A percentile compares a stretch with the other conserved stretches of the same genome.
Conservation (phyloP, 2,329 filamentous ascomycete species). For the Penicillium sp. region DNA sequence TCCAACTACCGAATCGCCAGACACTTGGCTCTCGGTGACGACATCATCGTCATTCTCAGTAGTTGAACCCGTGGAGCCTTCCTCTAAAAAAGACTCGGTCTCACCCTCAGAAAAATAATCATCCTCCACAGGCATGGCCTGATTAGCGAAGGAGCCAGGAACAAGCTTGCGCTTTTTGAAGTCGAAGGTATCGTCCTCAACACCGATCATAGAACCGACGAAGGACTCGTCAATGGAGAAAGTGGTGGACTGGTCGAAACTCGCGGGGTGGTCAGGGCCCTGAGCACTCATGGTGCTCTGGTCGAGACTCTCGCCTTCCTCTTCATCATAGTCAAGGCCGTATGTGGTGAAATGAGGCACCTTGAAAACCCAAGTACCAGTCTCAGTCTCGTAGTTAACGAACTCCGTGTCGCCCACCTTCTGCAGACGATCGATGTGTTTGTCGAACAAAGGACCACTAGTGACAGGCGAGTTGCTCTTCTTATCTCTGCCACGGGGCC, state of each 20-base stretch:
- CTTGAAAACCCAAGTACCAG: constrained; percentile 83
- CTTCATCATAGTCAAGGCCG: constrained; percentile 74
- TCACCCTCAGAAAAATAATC: constrained; percentile 40
- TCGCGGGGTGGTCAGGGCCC: constrained; percentile 49
- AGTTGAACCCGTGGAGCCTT: constrained; percentile 80
- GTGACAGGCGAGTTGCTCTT: constrained; percentile 56
- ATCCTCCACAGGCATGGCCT: constrained; percentile 55
- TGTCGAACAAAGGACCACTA: constrained; percentile 66
- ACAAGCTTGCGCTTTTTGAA: constrained; percentile 56
- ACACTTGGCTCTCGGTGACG: constrained; percentile 51
- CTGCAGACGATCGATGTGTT: constrained; percentile 77
- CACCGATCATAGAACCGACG: constrained; percentile 38
- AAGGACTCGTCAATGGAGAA: constrained; percentile 44
- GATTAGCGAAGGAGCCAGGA: constrained; percentile 77
- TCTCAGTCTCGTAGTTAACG: constrained; percentile 72
- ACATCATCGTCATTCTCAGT: constrained; percentile 58
- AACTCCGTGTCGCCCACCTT: constrained; percentile 79
- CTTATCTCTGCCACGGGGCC: constrained; percentile 70
- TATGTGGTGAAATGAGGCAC: constrained; percentile 99
- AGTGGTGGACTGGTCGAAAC: constrained; percentile 39
- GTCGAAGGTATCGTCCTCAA: constrained; percentile 58
- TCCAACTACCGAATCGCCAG: constrained; percentile 63
- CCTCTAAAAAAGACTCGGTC: constrained; percentile 84
- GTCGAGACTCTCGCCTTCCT: constrained; percentile 53
- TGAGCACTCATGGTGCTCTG: constrained; percentile 50